Evolutionary conservation across 768 basidiomycete genomes (phyloP).

Genomic region (Asterophora lycoperdoides): DNA sequence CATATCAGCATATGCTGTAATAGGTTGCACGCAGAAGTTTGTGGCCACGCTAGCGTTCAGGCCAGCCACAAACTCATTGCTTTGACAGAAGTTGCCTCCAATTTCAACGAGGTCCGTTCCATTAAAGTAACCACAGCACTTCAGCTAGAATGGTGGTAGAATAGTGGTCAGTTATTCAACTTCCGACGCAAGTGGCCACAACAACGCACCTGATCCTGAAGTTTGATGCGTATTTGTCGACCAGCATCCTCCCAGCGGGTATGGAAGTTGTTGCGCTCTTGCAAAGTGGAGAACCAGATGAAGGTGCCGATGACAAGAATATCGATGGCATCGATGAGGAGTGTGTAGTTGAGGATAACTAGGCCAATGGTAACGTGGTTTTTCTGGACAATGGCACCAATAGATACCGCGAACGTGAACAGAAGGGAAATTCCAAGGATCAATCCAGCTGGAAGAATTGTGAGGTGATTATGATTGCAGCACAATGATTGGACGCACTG

Average conservation of each 20-base stretch:
- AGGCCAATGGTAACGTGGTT: constrained; percentile 69
- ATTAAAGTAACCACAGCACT: constrained; percentile 85
- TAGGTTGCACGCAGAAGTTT: constrained; percentile 69
- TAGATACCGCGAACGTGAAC: constrained; percentile 64
- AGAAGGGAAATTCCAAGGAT: constrained; percentile 64
- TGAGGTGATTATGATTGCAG: not conserved
- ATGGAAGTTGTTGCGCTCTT: constrained; percentile 66
- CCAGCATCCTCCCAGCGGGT: constrained; percentile 47
- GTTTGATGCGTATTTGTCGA: constrained; percentile 40
- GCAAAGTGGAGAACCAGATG: constrained; percentile 80
- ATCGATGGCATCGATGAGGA: constrained; percentile 59
- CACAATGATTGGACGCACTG: constrained; percentile 37
- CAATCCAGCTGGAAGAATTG: constrained; percentile 53
- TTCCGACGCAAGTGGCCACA: not conserved
- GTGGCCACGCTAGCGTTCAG: constrained; percentile 35
- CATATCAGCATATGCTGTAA: constrained; percentile 63
- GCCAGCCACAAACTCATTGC: constrained; percentile 34
- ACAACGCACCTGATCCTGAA: constrained; percentile 70
- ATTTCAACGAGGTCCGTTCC: constrained; percentile 54
- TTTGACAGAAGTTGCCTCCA: constrained; percentile 59
- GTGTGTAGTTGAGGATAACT: constrained; percentile 70
- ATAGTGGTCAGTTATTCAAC: not conserved
- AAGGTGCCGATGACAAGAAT: constrained; percentile 64
- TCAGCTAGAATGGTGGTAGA: constrained; percentile 45
- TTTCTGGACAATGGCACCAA: constrained; percentile 66